Evolutionary conservation across 2,329 filamentous ascomycete species (phyloP).

Genomic region (Tolypocladium album): DNA sequence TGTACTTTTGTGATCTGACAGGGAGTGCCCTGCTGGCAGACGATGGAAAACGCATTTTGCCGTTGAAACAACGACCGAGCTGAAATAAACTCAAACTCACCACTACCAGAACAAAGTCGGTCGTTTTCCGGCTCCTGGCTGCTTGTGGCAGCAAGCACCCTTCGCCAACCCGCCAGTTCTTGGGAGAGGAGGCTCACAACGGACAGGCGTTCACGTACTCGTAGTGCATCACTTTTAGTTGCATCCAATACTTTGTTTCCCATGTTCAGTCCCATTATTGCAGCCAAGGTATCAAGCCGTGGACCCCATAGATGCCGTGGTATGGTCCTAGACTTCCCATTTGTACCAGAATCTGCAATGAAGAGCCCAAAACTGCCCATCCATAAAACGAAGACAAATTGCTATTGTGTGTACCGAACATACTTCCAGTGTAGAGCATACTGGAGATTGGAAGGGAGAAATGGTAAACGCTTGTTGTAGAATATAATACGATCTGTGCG

Average conservation of each 20-base stretch:
- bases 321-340: too few species aligned
- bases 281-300: neutral
- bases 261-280: neutral
- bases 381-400: neutral
- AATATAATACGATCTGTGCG: too few species aligned
- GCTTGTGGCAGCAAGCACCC: neutral
- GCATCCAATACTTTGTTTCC: neutral
- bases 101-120: neutral
- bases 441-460: neutral
- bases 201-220: neutral
- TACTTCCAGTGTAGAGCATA: neutral
- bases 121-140: neutral
- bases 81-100: neutral
- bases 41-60: neutral
- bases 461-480: neutral
- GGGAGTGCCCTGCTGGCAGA: neutral
- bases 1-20: neutral
- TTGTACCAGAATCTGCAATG: neutral
- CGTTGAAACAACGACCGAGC: neutral
- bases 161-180: neutral
- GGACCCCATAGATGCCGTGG: neutral
- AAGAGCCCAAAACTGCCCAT: neutral
- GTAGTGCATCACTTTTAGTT: neutral
- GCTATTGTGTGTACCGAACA: neutral
- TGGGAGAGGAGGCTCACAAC: neutral